Conservation (phyloP, 768 basidiomycete genomes). For the Pleurotus cornucopiae region DNA sequence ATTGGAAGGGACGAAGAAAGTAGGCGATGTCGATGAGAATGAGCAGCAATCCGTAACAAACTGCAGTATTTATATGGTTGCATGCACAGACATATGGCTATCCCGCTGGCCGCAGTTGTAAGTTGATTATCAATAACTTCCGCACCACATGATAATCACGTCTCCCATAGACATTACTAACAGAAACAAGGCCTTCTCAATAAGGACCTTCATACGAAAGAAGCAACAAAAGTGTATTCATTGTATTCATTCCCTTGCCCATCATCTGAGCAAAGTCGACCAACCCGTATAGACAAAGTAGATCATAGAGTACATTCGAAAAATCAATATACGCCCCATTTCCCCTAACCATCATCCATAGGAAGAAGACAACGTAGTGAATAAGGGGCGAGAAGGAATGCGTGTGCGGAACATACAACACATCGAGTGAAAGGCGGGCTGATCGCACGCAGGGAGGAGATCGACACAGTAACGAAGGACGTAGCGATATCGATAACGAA, state of each 20-base stretch:
- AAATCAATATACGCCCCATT: slow-evolving; percentile 67
- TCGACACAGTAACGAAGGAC: background rate
- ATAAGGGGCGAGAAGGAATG: slow-evolving; percentile 46
- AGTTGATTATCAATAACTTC: too few relatives aligned
- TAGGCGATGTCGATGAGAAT: background rate
- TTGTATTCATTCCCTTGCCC: too few relatives aligned
- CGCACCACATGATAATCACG: too few relatives aligned
- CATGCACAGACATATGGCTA: background rate
- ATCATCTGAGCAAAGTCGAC: too few relatives aligned
- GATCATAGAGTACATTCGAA: background rate
- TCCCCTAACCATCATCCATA: slow-evolving; percentile 71
- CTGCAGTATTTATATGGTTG: background rate
- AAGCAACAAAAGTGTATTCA: too few relatives aligned
- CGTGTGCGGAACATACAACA: background rate
- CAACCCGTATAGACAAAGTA: too few relatives aligned
- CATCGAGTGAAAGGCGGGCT: slow-evolving; percentile 15
- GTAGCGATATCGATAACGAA: background rate
- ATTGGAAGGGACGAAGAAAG: background rate
- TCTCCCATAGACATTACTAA: too few relatives aligned
- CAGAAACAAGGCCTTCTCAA: too few relatives aligned
- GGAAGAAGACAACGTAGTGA: slow-evolving; percentile 64
- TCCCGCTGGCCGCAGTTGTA: background rate
- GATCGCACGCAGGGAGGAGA: slow-evolving; percentile 23
- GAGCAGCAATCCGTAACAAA: background rate
- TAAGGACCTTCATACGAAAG: too few relatives aligned